A percentile compares a stretch with the other conserved stretches of the same genome.
phyloP scores from a whole-genome alignment of 257 asterid species.

The Oldenlandia corymbosa region DNA sequence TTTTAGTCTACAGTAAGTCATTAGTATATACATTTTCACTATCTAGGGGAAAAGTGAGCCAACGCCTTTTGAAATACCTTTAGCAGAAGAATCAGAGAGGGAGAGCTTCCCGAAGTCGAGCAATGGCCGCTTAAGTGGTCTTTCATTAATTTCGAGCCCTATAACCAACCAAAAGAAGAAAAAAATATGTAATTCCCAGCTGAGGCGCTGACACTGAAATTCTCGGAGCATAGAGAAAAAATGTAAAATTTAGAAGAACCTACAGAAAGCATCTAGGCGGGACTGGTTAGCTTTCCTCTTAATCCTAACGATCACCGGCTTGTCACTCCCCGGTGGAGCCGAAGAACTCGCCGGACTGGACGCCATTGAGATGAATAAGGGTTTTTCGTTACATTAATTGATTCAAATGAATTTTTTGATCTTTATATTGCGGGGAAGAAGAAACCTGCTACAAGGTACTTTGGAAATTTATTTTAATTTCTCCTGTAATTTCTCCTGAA shows the following conservation, averaged over 20 bases:
- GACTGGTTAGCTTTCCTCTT: constrained; percentile 61
- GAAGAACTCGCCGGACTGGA: constrained; percentile 32
- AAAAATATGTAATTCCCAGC: no score
- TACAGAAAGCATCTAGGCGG: constrained; percentile 70
- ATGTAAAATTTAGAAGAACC: constrained; percentile 13
- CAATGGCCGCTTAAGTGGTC: constrained; percentile 65
- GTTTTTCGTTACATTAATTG: no score
- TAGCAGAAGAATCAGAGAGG: constrained; percentile 52
- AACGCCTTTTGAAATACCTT: constrained; percentile 32
- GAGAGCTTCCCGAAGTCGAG: constrained; percentile 68
- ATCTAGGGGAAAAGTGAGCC: neutral
- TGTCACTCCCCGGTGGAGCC: constrained; percentile 28
- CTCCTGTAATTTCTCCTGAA: no score
- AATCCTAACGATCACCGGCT: constrained; percentile 84
- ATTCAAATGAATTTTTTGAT: no score
- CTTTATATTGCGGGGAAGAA: no score
- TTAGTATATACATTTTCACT: neutral
- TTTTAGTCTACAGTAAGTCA: neutral
- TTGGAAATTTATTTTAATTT: no score
- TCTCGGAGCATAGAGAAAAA: neutral
- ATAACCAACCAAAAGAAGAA: neutral
- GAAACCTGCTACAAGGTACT: no score
- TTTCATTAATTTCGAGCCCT: constrained; percentile 90
- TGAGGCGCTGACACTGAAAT: neutral
- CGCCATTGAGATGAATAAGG: constrained; percentile 36